These are phyloP conservation scores for Penicillium chermesinum DNA, from an alignment of 495 filamentous ascomycete genomes.

Conservation along the genomic window DNA sequence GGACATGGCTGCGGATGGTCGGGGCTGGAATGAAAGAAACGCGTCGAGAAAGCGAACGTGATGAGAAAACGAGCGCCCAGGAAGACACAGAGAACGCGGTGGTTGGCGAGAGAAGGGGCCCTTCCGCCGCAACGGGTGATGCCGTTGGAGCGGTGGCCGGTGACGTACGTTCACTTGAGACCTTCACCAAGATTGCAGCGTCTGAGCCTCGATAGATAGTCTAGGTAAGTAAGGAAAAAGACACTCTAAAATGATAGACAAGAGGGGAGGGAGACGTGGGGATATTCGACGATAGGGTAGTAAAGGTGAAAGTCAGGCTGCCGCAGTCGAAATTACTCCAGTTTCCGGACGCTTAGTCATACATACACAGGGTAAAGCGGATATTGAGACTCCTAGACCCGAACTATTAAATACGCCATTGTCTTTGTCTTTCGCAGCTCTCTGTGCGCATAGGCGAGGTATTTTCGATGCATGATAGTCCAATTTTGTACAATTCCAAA, in stretches of 20 bases:
- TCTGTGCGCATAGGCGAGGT: too few relatives aligned
- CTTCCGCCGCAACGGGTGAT: slow-evolving; percentile 23
- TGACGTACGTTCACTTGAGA: slow-evolving; percentile 5
- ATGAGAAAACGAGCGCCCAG: neutral
- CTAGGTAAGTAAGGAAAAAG: neutral
- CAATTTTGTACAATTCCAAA: slow-evolving; percentile 4
- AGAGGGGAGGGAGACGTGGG: slow-evolving; percentile 7
- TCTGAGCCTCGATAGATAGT: neutral
- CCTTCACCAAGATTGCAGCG: neutral
- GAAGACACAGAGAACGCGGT: neutral
- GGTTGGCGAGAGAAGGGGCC: slow-evolving; percentile 6
- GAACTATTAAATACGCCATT: neutral
- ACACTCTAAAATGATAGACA: neutral
- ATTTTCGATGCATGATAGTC: too few relatives aligned
- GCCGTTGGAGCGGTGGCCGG: slow-evolving; percentile 19
- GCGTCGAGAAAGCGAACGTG: neutral
- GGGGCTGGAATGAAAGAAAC: neutral
- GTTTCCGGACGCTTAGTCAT: slow-evolving; percentile 37
- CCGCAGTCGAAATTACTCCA: slow-evolving; percentile 40
- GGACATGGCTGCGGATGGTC: slow-evolving; percentile 41
- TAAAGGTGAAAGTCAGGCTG: slow-evolving; percentile 39
- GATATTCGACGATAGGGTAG: slow-evolving; percentile 30
- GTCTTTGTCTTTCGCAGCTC: neutral
- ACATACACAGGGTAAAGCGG: slow-evolving; percentile 1
- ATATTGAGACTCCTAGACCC: neutral